Evolutionary conservation across 129 eudicot species (phyloP).

Genomic region (Centella asiatica): DNA sequence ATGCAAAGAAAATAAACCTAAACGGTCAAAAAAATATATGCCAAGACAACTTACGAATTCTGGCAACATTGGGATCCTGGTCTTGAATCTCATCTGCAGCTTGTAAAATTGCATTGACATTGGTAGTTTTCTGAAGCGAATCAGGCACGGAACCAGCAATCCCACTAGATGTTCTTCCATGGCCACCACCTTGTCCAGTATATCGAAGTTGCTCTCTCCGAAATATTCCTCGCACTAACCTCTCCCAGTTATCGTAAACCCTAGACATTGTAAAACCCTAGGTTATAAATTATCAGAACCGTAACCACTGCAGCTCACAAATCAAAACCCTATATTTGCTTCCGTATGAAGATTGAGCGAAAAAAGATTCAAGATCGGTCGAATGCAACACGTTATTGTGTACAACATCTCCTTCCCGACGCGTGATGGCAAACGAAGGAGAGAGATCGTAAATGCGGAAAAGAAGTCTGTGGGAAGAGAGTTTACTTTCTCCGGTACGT

Average conservation of each 20-base stretch:
- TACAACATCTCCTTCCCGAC: no score
- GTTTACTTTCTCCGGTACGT: not conserved
- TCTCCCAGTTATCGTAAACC: constrained; percentile 69
- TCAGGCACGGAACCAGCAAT: constrained; percentile 84
- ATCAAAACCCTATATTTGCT: constrained; percentile 14
- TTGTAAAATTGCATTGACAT: constrained; percentile 68
- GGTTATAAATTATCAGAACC: not conserved
- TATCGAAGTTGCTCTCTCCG: constrained; percentile 56
- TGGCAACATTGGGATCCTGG: constrained; percentile 80
- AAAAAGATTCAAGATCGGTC: not conserved
- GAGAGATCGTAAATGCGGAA: not conserved
- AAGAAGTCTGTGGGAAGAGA: not conserved
- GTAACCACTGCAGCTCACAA: no score
- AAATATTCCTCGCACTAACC: constrained; percentile 66
- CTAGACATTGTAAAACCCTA: constrained; percentile 31
- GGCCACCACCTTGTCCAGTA: constrained; percentile 58
- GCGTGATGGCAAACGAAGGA: not conserved
- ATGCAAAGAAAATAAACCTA: no score
- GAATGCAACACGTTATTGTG: not conserved
- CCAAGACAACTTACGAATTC: constrained; percentile 51
- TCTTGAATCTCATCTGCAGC: constrained; percentile 93
- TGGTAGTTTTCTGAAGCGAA: constrained; percentile 61
- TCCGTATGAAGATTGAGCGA: no score
- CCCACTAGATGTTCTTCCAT: constrained; percentile 56
- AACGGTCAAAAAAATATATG: no score